Conservation (phyloP, 2,329 filamentous ascomycete genomes). For the Colletotrichum lentis region DNA sequence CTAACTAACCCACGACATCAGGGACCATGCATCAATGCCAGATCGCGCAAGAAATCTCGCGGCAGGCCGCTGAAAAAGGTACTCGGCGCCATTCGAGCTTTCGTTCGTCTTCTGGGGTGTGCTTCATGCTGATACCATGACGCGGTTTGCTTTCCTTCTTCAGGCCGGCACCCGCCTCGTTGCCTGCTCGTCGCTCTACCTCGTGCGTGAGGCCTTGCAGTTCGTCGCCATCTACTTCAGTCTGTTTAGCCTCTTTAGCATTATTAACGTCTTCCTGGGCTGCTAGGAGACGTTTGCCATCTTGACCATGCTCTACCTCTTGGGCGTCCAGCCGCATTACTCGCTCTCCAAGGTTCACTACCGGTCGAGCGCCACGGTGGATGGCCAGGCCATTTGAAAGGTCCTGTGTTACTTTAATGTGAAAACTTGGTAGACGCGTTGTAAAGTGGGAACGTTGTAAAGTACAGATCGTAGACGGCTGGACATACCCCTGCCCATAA, state of each 20-base stretch:
- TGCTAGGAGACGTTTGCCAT: neutral
- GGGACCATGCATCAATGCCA: neutral
- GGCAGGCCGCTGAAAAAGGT: constrained; percentile 15
- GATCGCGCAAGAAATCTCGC: neutral
- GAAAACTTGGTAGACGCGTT: too few species aligned
- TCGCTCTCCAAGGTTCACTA: constrained; percentile 7
- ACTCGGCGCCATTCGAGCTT: too few species aligned
- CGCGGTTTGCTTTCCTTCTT: neutral
- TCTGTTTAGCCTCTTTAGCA: too few species aligned
- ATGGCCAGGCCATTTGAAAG: neutral
- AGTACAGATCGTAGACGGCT: too few species aligned
- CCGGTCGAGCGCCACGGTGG: neutral
- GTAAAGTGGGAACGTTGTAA: too few species aligned
- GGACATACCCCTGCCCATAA: too few species aligned
- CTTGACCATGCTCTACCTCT: neutral
- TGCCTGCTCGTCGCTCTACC: neutral
- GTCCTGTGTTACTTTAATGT: too few species aligned
- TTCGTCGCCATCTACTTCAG: neutral
- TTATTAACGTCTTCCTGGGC: neutral
- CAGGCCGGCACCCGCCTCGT: constrained; percentile 5
- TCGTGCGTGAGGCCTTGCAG: neutral
- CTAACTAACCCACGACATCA: too few species aligned
- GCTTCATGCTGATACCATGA: fast-evolving
- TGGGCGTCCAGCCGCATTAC: constrained; percentile 1
- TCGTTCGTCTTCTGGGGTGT: too few species aligned